Evolutionary conservation across 768 basidiomycete genomes (phyloP), one percentile per base, ranked within the genome.

Genomic region (Piloderma croceum): DNA sequence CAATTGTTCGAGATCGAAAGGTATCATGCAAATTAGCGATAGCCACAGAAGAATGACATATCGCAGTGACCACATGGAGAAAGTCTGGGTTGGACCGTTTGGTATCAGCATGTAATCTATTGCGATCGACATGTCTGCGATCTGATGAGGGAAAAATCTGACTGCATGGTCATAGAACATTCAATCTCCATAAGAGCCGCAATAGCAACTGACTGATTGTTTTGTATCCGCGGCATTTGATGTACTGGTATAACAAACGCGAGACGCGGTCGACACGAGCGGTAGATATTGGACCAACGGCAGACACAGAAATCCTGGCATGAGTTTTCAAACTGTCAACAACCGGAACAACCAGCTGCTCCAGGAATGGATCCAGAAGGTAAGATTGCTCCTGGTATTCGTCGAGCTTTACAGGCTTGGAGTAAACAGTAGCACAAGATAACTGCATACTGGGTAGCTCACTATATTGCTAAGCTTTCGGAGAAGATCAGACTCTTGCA

Each of bases 321-420:
- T 77, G 73, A 6, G 52, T 48, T 55, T 81, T 82, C 31, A 94
- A 61, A 21, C 62, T 58, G 23, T 79, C 71, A 24, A 91, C 78
- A 2, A 83, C 77, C 1, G 93, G 92, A 2, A 69, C 61, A 7
- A 96, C 76, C 41, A 99, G 76, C 23, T 67, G 57, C 53, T 93
- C 88, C 15, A 99, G 72, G 50, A 74, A 82, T 25, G 94, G 92
- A 59, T 99, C 96, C 10, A 98, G 70, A 3, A 99, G 74, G 59
- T 91, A 89, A 3, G 92, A 73, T 50, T 94, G 90, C 46, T 98
- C 93, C 58, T 94, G 92, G 55, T 94, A 97, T 56, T 82, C 77
- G 56, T 78, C 77, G 21, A 97, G 73, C 94, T 97, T 39, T 13
- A 47, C 37, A 29, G 27, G 27, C 10, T 29, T 9, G 9, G 15